A percentile compares a stretch with the other conserved stretches of the same genome.
These are phyloP conservation scores for Poronia punctata DNA, from an alignment of 495 filamentous ascomycete species.

Conservation along the genomic window DNA sequence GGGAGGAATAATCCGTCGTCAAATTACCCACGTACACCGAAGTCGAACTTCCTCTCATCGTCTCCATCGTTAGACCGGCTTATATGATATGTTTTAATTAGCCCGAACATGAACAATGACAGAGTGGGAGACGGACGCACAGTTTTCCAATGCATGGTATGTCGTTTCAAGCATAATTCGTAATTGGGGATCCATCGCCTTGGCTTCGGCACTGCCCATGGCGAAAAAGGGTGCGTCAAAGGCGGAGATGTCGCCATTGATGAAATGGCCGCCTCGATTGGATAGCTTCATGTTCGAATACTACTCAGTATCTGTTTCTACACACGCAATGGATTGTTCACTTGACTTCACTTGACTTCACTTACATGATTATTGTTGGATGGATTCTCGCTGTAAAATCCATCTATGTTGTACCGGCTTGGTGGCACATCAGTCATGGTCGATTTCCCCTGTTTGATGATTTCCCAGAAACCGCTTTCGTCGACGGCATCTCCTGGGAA, in stretches of 20 bases:
- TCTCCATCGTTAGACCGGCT: slow-evolving; percentile 12
- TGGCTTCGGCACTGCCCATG: slow-evolving; percentile 45
- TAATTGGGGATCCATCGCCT: slow-evolving; percentile 31
- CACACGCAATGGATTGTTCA: too few species aligned
- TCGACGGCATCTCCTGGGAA: slow-evolving; percentile 35
- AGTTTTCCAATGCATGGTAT: slow-evolving; percentile 51
- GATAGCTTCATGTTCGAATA: too few species aligned
- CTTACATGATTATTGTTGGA: too few species aligned
- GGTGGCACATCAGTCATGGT: slow-evolving; percentile 35
- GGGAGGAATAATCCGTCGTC: slow-evolving; percentile 28
- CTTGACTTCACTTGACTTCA: too few species aligned
- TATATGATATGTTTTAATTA: too few species aligned
- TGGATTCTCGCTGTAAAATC: not conserved
- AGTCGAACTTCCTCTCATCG: slow-evolving; percentile 20
- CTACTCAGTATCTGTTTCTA: too few species aligned
- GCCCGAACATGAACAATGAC: too few species aligned
- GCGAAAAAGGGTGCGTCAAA: slow-evolving; percentile 52
- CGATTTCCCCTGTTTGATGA: slow-evolving; percentile 28
- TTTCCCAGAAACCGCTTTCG: slow-evolving; percentile 40
- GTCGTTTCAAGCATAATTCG: slow-evolving; percentile 46
- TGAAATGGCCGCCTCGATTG: slow-evolving; percentile 52
- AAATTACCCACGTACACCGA: slow-evolving; percentile 33
- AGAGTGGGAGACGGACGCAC: too few species aligned
- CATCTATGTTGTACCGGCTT: slow-evolving; percentile 34
- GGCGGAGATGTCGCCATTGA: slow-evolving; percentile 34